A percentile compares a stretch with the other conserved stretches of the same genome.
These are phyloP conservation scores for Neurospora hispaniola DNA, from an alignment of 495 filamentous ascomycete genomes.

Conservation along the genomic window DNA sequence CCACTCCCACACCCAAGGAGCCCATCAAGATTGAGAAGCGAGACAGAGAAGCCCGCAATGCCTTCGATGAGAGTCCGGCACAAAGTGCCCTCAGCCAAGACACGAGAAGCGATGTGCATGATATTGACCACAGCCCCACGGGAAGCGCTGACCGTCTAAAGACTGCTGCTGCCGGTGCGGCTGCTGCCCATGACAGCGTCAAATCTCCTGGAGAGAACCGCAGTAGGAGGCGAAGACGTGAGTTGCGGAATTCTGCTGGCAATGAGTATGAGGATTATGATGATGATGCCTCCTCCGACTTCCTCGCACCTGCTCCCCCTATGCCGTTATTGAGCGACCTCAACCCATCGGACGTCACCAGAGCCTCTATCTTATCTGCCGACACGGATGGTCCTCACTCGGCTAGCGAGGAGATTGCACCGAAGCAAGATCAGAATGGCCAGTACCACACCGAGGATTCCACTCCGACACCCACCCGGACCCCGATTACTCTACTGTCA, in stretches of 20 bases:
- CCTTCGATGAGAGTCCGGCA: conserved; percentile 44
- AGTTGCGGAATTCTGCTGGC: conserved; percentile 28
- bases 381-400: conserved; percentile 63
- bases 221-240: conserved; percentile 32
- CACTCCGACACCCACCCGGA: conserved; percentile 30
- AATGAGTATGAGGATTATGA: conserved; percentile 23
- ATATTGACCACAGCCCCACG: conserved; percentile 32
- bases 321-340: conserved; percentile 83
- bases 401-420: conserved; percentile 43
- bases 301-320: conserved; percentile 42
- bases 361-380: conserved; percentile 79
- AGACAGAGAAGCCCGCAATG: conserved; percentile 46
- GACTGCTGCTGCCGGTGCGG: conserved; percentile 26
- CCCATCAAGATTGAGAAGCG: conserved; percentile 29
- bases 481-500: conserved; percentile 29
- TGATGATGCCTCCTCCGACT: conserved; percentile 28
- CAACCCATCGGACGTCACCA: conserved; percentile 72
- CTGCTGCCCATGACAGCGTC: conserved; percentile 21
- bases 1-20: conserved; percentile 21
- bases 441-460: conserved; percentile 16
- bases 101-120: conserved; percentile 23
- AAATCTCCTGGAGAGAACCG: conserved; percentile 35
- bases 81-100: conserved; percentile 33
- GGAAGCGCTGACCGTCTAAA: conserved; percentile 29
- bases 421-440: conserved; percentile 11